These are phyloP conservation scores for Mycena venus DNA, from an alignment of 768 basidiomycete genomes.

Conservation along the genomic window DNA sequence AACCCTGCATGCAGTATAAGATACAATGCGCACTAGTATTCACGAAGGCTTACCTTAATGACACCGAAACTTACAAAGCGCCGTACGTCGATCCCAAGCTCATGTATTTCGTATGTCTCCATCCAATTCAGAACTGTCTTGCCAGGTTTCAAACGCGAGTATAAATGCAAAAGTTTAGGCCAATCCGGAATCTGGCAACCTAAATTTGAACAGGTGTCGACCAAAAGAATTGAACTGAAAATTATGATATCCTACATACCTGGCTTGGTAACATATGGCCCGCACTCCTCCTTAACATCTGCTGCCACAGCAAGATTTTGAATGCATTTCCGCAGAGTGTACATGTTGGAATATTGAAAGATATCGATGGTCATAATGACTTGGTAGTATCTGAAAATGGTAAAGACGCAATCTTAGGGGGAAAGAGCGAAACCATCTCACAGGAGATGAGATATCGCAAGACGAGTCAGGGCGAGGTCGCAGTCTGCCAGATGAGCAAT, in stretches of 20 bases:
- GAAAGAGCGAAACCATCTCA: slow-evolving; percentile 51
- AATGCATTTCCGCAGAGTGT: slow-evolving; percentile 88
- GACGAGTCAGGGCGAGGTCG: slow-evolving; percentile 83
- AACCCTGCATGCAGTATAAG: slow-evolving; percentile 68
- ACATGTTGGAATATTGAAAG: slow-evolving; percentile 98
- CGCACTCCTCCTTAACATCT: slow-evolving; percentile 92
- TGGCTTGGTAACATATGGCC: slow-evolving; percentile 87
- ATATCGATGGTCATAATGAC: slow-evolving; percentile 97
- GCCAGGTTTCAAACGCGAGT: slow-evolving; percentile 88
- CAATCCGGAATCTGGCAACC: slow-evolving; percentile 82
- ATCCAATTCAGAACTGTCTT: slow-evolving; percentile 92
- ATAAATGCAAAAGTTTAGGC: slow-evolving; percentile 88
- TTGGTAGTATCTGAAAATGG: slow-evolving; percentile 83
- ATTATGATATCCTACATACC: no score
- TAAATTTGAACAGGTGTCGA: slow-evolving; percentile 33
- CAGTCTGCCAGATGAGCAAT: slow-evolving; percentile 95
- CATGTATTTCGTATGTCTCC: slow-evolving; percentile 76
- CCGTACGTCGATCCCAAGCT: slow-evolving; percentile 87
- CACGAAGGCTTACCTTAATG: slow-evolving; percentile 77
- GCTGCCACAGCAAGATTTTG: slow-evolving; percentile 89
- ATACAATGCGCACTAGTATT: not conserved
- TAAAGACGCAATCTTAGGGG: not conserved
- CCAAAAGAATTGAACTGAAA: no score
- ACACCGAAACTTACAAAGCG: slow-evolving; percentile 98
- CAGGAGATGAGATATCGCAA: slow-evolving; percentile 94